These are phyloP conservation scores for Glycine soja DNA, from an alignment of 306 rosid genomes.

Conservation along the genomic window DNA sequence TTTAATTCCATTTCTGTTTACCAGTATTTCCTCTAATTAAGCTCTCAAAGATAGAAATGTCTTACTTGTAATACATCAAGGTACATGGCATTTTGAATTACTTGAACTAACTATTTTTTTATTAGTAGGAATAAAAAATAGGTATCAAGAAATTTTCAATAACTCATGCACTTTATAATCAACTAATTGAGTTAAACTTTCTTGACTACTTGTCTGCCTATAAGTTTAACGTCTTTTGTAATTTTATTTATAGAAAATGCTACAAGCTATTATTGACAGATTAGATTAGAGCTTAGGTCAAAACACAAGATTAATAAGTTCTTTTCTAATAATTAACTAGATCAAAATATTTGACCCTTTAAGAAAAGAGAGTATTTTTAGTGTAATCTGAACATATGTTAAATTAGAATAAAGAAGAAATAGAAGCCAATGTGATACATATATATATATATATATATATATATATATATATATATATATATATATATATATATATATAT, in stretches of 20 bases:
- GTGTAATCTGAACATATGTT: neutral
- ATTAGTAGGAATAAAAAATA: too few species aligned
- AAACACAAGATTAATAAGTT: neutral
- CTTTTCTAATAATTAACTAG: neutral
- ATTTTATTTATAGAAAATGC: neutral
- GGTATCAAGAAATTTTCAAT: too few species aligned
- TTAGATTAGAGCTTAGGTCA: neutral
- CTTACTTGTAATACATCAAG: too few species aligned
- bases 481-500: too few species aligned
- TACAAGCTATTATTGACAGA: neutral
- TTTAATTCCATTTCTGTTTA: neutral
- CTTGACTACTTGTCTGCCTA: slow-evolving; percentile 2
- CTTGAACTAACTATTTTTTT: too few species aligned
- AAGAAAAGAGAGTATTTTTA: neutral
- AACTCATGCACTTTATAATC: too few species aligned
- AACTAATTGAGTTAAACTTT: neutral
- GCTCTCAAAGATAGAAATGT: neutral
- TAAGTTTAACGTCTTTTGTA: slow-evolving; percentile 7
- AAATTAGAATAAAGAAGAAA: neutral
- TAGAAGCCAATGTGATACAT: neutral
- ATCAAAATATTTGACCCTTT: neutral
- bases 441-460: too few species aligned
- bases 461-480: too few species aligned
- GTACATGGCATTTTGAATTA: too few species aligned
- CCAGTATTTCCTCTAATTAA: neutral